A percentile compares a stretch with the other conserved stretches of the same genome.
These are phyloP conservation scores for Spinellus fusiger DNA, from an alignment of 192 early-diverging fungal genomes.

Conservation along the genomic window DNA sequence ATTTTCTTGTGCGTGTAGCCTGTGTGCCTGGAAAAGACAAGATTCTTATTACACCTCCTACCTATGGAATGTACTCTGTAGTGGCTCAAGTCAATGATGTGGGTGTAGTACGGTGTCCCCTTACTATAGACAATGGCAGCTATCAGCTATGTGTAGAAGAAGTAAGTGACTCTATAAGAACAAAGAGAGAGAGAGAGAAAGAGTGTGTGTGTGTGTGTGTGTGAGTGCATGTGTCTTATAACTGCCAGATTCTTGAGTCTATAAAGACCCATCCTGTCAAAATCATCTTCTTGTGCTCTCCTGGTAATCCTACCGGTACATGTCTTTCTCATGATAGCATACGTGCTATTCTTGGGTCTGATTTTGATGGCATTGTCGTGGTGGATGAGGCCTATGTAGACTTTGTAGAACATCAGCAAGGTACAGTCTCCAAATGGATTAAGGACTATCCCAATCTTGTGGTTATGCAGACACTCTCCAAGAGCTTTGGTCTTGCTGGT, in stretches of 20 bases:
- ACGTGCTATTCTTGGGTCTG: conserved; percentile 54
- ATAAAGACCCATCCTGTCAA: conserved; percentile 77
- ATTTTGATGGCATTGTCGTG: conserved; percentile 83
- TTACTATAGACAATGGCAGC: conserved; percentile 64
- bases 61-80: conserved; percentile 98
- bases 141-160: conserved; percentile 64
- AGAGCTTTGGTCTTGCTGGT: conserved; percentile 97
- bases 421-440: conserved; percentile 75
- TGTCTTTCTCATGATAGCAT: conserved; percentile 66
- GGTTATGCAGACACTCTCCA: conserved; percentile 97
- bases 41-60: conserved; percentile 93
- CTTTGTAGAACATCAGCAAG: conserved; percentile 69
- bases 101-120: conserved; percentile 74
- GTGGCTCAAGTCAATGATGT: conserved; percentile 95
- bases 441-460: conserved; percentile 85
- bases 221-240: background rate
- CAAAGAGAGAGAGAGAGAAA: background rate
- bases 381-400: conserved; percentile 99
- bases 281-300: conserved; percentile 92
- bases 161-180: conserved; percentile 30
- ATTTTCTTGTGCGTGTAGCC: conserved; percentile 81
- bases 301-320: conserved; percentile 98
- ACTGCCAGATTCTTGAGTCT: conserved; percentile 28
- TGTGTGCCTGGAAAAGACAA: conserved; percentile 89
- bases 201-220: conserved; percentile 5